These are phyloP conservation scores for Russula foetens DNA, from an alignment of 768 basidiomycete species.

Conservation along the genomic window DNA sequence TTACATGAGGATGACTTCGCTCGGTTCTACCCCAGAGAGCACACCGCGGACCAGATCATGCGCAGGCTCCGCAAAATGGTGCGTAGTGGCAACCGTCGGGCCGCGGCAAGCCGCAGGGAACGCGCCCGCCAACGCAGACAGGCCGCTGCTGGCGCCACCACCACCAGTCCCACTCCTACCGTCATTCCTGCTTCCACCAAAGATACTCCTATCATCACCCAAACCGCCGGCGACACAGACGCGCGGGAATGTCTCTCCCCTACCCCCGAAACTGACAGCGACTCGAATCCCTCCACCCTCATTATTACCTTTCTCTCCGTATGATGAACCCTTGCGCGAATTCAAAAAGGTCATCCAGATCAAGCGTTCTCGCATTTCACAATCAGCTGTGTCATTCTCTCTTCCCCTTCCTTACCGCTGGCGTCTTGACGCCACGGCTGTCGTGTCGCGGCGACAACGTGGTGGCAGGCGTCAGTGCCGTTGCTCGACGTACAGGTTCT, in stretches of 20 bases:
- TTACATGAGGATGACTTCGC: neutral
- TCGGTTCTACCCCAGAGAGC: neutral
- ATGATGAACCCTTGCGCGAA: no score
- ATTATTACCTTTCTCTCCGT: neutral
- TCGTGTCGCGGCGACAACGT: slow-evolving; percentile 13
- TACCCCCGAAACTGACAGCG: neutral
- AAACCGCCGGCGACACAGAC: neutral
- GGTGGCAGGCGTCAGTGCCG: slow-evolving; percentile 1
- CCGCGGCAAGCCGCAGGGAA: neutral
- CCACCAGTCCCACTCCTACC: no score
- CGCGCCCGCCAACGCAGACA: neutral
- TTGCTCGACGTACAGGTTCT: neutral
- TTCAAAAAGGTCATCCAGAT: no score
- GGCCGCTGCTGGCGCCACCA: neutral
- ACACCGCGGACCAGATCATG: neutral
- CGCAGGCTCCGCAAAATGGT: neutral
- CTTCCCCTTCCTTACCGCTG: neutral
- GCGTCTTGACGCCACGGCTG: slow-evolving; percentile 1
- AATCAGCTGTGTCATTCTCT: slow-evolving; percentile 3
- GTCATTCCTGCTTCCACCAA: neutral
- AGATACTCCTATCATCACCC: neutral
- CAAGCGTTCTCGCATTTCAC: neutral
- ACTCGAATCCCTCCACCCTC: neutral
- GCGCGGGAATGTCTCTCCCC: neutral
- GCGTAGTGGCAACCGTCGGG: neutral